Evolutionary conservation across 768 basidiomycete genomes (phyloP), one percentile per base, ranked within the genome.

Genomic region (Cyclocybe cylindracea): DNA sequence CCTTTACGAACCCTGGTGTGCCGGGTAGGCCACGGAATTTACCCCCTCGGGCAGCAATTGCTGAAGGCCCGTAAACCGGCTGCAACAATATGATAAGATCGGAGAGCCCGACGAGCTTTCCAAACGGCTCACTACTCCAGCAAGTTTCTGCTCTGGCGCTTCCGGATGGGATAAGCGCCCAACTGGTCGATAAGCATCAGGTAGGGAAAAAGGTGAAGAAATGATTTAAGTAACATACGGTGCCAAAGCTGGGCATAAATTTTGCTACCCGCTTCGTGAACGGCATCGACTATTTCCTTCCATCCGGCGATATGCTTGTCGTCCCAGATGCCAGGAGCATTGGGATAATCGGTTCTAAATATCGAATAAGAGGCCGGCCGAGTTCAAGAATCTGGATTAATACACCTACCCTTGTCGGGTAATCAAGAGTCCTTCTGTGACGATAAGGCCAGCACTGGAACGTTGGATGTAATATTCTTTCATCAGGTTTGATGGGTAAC

Each of bases 261-360:
- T 32, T 66, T 48, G 7, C 71, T 68, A 7, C 75, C 75, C 38
- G 71, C 72, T 8, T 61, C 56, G 56, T 80, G 78, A 3, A 82
- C 75, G 2, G 68, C 68, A 43, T 75, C 73, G 3, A 68, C 72
- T 42, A 80, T 62, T 44, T 70, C 70, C 53, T 68, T 73, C 76
- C 77, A 79, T 3, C 59, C 74, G n/a, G 56, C 54, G 5, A 74
- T 64, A 51, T 78, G 75, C 19, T 71, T 70, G 29, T 66, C 55
- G 48, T 56, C 72, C 74, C 76, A 79, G 14, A 78, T 71, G 1
- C 77, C 76, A 9, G 76, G 76, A 2, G 70, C 70, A 45, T 70
- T 57, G 8, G 64, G 68, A 69, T 71, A 75, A 51, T 75, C 71
- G 5, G 74, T 67, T 6, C 76, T 76, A 24, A 24, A 18, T 33